phyloP scores from a whole-genome alignment of 2,329 filamentous ascomycete genomes.

The Mycocentrospora acerina region DNA sequence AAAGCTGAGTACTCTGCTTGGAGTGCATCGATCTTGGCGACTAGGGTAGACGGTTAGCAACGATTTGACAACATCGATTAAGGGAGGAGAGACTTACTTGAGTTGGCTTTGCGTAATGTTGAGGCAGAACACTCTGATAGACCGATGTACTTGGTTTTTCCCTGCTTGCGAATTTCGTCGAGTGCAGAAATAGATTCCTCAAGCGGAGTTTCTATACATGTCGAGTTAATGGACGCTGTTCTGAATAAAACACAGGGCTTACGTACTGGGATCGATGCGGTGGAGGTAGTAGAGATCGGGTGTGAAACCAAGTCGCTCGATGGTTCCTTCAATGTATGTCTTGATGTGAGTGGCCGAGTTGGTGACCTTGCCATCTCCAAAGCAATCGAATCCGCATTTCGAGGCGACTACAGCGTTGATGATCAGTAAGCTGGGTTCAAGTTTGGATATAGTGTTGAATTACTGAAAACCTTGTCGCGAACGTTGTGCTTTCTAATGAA shows the following conservation, averaged over 20 bases:
- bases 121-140: too few species aligned
- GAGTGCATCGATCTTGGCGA: conserved; percentile 50
- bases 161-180: too few species aligned
- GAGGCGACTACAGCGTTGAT: conserved; percentile 18
- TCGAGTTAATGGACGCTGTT: not conserved
- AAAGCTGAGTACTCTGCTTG: conserved; percentile 56
- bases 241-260: not conserved
- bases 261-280: conserved; percentile 38
- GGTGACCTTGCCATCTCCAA: conserved; percentile 41
- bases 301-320: conserved; percentile 41
- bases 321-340: conserved; percentile 41
- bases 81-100: conserved; percentile 8
- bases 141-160: too few species aligned
- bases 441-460: not conserved
- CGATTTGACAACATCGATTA: not conserved
- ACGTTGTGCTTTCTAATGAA: conserved; percentile 30
- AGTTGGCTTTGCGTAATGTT: conserved; percentile 49
- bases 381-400: conserved; percentile 32
- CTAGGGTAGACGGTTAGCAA: conserved; percentile 11
- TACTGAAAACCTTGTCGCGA: conserved; percentile 25
- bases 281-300: conserved; percentile 47
- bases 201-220: conserved; percentile 20
- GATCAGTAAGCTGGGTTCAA: not conserved
- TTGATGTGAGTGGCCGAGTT: conserved; percentile 44
- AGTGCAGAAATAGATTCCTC: conserved; percentile 51